Evolutionary conservation across 768 basidiomycete genomes (phyloP).

Genomic region (Calocybe gangraenosa): DNA sequence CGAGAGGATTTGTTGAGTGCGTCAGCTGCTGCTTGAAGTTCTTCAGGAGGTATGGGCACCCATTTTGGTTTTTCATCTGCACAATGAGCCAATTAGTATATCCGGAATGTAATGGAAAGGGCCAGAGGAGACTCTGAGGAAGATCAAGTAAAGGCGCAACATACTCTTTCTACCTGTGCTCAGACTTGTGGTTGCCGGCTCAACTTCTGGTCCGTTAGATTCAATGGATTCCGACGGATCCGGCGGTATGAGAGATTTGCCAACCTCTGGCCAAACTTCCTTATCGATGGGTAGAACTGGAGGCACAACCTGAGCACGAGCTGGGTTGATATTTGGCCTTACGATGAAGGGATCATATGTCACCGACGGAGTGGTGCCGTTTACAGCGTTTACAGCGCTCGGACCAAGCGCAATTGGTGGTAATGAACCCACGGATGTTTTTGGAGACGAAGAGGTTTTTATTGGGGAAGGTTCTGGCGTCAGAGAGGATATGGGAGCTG

Average conservation of each 20-base stretch:
- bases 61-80: conserved; percentile 57
- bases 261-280: conserved; percentile 44
- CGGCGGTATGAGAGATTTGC: conserved; percentile 22
- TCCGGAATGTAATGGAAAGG: background rate
- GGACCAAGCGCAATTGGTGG: conserved; percentile 14
- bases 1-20: conserved; percentile 19
- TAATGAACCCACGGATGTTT: conserved; percentile 1
- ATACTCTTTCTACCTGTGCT: conserved; percentile 22
- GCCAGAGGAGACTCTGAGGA: conserved; percentile 1
- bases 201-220: background rate
- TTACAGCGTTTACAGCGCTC: conserved; percentile 4
- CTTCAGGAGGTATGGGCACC: conserved; percentile 53
- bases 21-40: conserved; percentile 52
- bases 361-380: conserved; percentile 10
- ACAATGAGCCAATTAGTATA: conserved; percentile 5
- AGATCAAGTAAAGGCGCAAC: conserved; percentile 8
- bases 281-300: conserved; percentile 25
- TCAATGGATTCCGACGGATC: conserved; percentile 11
- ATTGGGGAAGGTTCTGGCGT: background rate
- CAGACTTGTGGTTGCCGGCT: background rate
- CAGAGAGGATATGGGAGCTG: background rate
- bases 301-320: conserved; percentile 18
- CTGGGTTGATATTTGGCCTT: conserved; percentile 22
- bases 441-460: background rate
- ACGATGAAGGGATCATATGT: conserved; percentile 44